A percentile compares a stretch with the other conserved stretches of the same genome.
Conservation (phyloP, 2,329 filamentous ascomycete genomes). For the Daldinia sp. region DNA sequence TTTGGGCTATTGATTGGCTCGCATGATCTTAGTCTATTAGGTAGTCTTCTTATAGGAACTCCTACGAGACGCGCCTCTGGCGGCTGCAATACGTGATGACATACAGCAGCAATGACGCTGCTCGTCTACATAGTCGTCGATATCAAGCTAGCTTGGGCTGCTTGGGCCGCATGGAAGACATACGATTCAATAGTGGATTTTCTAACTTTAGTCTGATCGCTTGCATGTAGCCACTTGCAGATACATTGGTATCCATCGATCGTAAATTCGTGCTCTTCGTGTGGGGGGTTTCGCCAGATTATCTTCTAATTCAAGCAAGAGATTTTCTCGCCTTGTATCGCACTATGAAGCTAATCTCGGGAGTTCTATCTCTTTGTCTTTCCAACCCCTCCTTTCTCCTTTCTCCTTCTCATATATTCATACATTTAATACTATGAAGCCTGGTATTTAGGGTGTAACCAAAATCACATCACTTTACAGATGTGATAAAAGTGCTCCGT, state of each 20-base stretch:
- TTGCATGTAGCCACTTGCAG: constrained; percentile 10
- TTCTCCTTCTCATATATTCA: constrained; percentile 13
- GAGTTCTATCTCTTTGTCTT: background rate
- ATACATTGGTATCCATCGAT: constrained; percentile 14
- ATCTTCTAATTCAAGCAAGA: constrained; percentile 4
- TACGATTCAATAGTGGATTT: constrained; percentile 1
- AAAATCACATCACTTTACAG: background rate
- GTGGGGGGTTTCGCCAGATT: constrained; percentile 12
- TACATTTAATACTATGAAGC: constrained; percentile 9
- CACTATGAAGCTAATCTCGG: background rate
- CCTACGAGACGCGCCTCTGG: constrained; percentile 32
- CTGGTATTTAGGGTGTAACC: background rate
- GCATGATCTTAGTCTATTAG: background rate
- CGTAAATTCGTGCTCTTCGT: background rate
- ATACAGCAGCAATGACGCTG: constrained; percentile 20
- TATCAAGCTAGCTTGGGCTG: background rate
- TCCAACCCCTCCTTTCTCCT: background rate
- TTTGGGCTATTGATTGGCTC: constrained; percentile 8
- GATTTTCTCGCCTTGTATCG: constrained; percentile 11
- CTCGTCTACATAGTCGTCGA: constrained; percentile 14
- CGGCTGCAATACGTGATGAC: constrained; percentile 25
- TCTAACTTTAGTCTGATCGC: constrained; percentile 1
- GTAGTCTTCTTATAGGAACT: background rate
- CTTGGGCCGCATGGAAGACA: background rate
- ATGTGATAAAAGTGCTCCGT: constrained; percentile 5